Evolutionary conservation across 345 rosid genomes (phyloP), one percentile per base, ranked within the genome.

Genomic region (Geranium brycei): DNA sequence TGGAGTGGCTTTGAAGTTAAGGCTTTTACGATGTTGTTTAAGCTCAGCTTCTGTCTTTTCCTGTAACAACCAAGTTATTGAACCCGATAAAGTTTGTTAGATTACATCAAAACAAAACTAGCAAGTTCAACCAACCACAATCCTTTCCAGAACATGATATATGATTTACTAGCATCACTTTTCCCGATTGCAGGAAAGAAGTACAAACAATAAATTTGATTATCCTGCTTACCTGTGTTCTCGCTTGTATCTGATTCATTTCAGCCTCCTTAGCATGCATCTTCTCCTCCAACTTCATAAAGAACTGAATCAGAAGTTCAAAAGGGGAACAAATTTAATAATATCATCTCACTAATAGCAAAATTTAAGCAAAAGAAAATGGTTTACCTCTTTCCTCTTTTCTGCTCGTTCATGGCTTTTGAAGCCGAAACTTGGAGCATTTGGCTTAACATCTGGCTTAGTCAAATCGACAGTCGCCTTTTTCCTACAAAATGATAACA

Each of bases 1-100:
- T 17, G 96, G 96, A 19, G 75, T 81, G 62, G 98, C 95, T 73
- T 85, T 88, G 66, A 91, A 91, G 67, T 91, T 87, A 32, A 91
- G 91, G 77, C 87, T 82, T 71, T 80, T 84, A 56, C 96, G 77
- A 57, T 81, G 63, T 56, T 79, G 82, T 65, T 85, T 83, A 19
- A 88, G 80, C 70, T 87, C 91, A 59, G 84, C 87, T 64, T 87
- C 78, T 4, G 72, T 77, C 70, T 79, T 79, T 75, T 85, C 82
- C 96, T 91, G 75, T 68, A 80, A 69, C 57, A 58, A 60, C 38
- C 71, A 59, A 40, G 53, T 47, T 19, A 38, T 38, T 31, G 40
- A 53, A 60, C 58, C 32, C 15, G 17, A 18, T 56, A 64, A 17
- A 67, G 13, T 47, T 47, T 8, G 15, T 47, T 47, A 6, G 11